Evolutionary conservation across 2,329 filamentous ascomycete species (phyloP), one percentile per base, ranked within the genome.

Genomic region (Talaromyces sp.): DNA sequence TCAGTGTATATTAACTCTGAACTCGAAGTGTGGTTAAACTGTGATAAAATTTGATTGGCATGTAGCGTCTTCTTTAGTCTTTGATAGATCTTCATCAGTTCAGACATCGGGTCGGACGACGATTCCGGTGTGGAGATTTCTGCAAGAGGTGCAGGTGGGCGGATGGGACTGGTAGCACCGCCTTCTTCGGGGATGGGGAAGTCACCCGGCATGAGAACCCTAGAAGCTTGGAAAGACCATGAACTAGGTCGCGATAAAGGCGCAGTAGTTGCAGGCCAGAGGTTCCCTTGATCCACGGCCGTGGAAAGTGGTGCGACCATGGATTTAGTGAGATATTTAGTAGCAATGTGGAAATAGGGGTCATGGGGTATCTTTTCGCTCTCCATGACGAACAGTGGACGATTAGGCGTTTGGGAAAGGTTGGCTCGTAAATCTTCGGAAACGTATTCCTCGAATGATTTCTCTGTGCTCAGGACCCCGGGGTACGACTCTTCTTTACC

Each of bases 401-500:
- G 74, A 59, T 80, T 82, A 53, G 80, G 77, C 7, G 79, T 69
- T 57, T 80, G 77, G 3, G 77, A 74, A 9, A 83, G 69, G 3
- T 66, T 63, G 13, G 69, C 61, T n/a, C 76, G 75, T 66, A 89
- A 79, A 55, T 85, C 80, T 37, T 79, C 78, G 55, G 81, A 77
- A 13, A 96, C 75, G 77, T 91, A 95, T 0, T 85, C 78, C 3
- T 85, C 80, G 68, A 96, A 93, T 1, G 80, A 71, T 17, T 73
- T 73, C 33, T 80, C 69, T 5, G 85, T 76, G 53, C 84, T 80
- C 37, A 97, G 76, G n/a, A 84, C 80, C 3, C 89, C 87, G 0
- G 90, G 86, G 61, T 92, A 91, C 1, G 86, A 84, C 69, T 96
- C 89, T 65, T 95, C 89, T 67, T 95, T 88, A 25, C 89, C 89